A percentile compares a stretch with the other conserved stretches of the same genome.
Evolutionary conservation across 1,139 yeast genomes (phyloP).

Genomic region (Candida tropicalis): DNA sequence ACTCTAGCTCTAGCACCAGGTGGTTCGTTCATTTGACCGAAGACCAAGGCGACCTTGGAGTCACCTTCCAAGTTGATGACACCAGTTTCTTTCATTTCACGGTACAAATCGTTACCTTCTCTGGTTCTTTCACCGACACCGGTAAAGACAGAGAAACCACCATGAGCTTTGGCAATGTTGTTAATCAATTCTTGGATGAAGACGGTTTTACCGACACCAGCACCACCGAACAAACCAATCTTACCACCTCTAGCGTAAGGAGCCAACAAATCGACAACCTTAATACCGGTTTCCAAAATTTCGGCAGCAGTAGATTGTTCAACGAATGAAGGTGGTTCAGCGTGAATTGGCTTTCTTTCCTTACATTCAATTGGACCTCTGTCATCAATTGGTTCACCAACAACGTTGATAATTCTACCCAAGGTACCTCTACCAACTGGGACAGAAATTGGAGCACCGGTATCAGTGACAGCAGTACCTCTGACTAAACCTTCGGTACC

Average conservation of each 20-base stretch:
- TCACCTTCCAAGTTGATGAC: constrained; percentile 99
- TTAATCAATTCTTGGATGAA: constrained; percentile 99
- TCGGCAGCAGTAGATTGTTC: constrained; percentile 98
- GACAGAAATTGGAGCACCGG: constrained; percentile 98
- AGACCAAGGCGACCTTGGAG: constrained; percentile 98
- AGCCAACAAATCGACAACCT: constrained; percentile 98
- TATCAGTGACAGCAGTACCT: constrained; percentile 89
- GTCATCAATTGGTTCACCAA: constrained; percentile 99
- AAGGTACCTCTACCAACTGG: constrained; percentile 99
- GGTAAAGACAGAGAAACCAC: constrained; percentile 99
- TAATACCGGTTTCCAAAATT: constrained; percentile 98
- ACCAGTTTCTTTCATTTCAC: constrained; percentile 99
- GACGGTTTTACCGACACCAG: constrained; percentile 99
- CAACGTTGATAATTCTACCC: constrained; percentile 97
- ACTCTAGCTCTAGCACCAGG: constrained; percentile 99
- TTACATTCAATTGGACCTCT: constrained; percentile 96
- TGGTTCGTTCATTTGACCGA: constrained; percentile 99
- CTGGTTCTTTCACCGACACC: constrained; percentile 99
- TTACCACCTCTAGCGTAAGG: constrained; percentile 99
- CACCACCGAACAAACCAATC: constrained; percentile 99
- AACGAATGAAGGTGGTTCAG: constrained; percentile 94
- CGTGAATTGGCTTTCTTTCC: constrained; percentile 96
- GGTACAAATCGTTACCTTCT: constrained; percentile 99
- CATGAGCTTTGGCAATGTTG: constrained; percentile 99
- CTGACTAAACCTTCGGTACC: constrained; percentile 99